Percentiles rank a stretch among this genome's conserved stretches.
These are phyloP conservation scores for Gossypium anomalum DNA, from an alignment of 345 rosid species.

Conservation along the genomic window DNA sequence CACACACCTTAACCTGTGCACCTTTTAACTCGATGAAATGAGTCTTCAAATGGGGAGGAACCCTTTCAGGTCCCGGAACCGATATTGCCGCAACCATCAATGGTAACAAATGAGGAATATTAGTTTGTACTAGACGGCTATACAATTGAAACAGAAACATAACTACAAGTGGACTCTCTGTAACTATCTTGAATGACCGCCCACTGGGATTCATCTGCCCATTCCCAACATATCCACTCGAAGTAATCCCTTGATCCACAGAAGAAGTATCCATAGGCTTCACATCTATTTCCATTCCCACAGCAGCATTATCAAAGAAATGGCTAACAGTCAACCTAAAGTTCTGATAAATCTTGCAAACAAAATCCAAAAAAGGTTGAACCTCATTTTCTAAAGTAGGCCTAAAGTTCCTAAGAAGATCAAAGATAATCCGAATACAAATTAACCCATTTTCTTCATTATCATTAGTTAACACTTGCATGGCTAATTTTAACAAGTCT, in stretches of 20 bases:
- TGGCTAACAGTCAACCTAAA: conserved; percentile 78
- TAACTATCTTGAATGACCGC: conserved; percentile 89
- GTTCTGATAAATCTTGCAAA: conserved; percentile 89
- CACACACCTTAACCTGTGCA: conserved; percentile 95
- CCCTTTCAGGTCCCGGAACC: conserved; percentile 91
- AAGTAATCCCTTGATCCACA: conserved; percentile 55
- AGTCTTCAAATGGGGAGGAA: conserved; percentile 76
- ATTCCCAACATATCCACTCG: conserved; percentile 42
- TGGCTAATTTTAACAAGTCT: conserved; percentile 90
- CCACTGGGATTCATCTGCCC: conserved; percentile 93
- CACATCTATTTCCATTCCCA: conserved; percentile 59
- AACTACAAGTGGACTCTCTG: conserved; percentile 98
- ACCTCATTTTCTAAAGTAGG: conserved; percentile 89
- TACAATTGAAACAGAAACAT: conserved; percentile 96
- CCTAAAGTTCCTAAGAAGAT: conserved; percentile 90
- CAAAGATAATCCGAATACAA: conserved; percentile 91
- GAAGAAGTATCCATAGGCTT: conserved; percentile 74
- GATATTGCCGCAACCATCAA: conserved; percentile 97
- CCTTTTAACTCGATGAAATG: conserved; percentile 94
- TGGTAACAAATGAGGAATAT: conserved; percentile 89
- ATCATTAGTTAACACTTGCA: conserved; percentile 93
- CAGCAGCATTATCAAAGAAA: conserved; percentile 67
- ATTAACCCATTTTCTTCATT: conserved; percentile 96
- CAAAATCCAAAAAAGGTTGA: conserved; percentile 94
- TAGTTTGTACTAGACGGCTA: conserved; percentile 89